A percentile compares a stretch with the other conserved stretches of the same genome.
phyloP scores from a whole-genome alignment of 2,329 filamentous ascomycete genomes.

The Nothophoma quercina region DNA sequence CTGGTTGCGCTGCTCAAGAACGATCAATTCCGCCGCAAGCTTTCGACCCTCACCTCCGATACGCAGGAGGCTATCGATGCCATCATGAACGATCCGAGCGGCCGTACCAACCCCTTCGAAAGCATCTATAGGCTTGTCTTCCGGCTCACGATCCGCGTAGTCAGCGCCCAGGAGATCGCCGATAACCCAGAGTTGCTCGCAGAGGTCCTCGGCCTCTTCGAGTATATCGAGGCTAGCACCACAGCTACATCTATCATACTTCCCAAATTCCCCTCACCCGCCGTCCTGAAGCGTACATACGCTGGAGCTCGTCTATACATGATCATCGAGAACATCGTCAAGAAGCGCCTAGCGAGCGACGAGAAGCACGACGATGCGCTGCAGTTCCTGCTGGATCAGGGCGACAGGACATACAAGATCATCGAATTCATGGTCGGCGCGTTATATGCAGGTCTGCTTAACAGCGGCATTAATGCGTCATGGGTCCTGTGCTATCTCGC shows the following conservation, averaged over 20 bases:
- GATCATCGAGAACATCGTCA: constrained; percentile 58
- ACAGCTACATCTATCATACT: constrained; percentile 60
- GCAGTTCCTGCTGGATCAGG: constrained; percentile 62
- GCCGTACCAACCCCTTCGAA: constrained; percentile 62
- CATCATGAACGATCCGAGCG: constrained; percentile 45
- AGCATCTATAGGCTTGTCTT: constrained; percentile 62
- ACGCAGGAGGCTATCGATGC: constrained; percentile 51
- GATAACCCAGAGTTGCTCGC: constrained; percentile 53
- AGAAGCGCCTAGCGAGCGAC: constrained; percentile 54
- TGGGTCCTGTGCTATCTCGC: constrained; percentile 54
- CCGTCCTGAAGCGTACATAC: constrained; percentile 54
- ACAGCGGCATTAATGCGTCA: constrained; percentile 63
- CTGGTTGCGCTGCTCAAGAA: constrained; percentile 35
- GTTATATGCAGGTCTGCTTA: constrained; percentile 65
- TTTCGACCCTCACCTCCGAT: constrained; percentile 53
- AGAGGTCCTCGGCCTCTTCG: constrained; percentile 56
- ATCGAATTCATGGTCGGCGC: constrained; percentile 61
- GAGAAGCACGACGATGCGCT: constrained; percentile 59
- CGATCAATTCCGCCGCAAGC: constrained; percentile 37
- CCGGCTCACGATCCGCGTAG: constrained; percentile 64
- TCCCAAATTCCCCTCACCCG: constrained; percentile 59
- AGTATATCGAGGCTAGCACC: constrained; percentile 55
- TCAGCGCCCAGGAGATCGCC: constrained; percentile 63
- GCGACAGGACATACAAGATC: constrained; percentile 55
- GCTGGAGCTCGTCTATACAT: constrained; percentile 59